Base-by-base conservation (phyloP, 2,329 filamentous ascomycete genomes). In the Fusarium praegraminearum region DNA sequence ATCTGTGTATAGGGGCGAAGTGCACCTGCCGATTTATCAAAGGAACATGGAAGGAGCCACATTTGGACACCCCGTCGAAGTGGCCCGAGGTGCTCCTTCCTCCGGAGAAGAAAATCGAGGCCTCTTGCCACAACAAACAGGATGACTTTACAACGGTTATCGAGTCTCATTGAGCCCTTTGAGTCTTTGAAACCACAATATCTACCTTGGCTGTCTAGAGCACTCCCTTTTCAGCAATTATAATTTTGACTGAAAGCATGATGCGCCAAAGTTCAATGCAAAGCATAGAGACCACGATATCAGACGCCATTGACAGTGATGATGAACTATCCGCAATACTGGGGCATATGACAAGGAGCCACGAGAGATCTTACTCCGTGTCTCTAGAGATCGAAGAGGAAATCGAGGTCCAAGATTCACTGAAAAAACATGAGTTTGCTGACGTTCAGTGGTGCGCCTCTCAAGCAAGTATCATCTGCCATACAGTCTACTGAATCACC, bases 341-440 rank as follows among this genome's bases (percentile, higher is more conserved):
- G 6, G 10, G 16, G 7, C 3, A 9, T 12, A 51, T 4, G 4
- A 1, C 7, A 1, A 15, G 7, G 8, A 16, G 13, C 7, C 7
- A 9, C n/a, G 24, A 22, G 13, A 40, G 13, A 38, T 28, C 33
- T 51, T 16, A 9, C 18, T 26, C 18, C 4, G 7, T 6, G n/a
- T 26, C 33, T 16, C 13, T 11, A 28, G 18, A 28, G 12, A 28
- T 38, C 3, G 38, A 38, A 16, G 22, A 51, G 7, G 47, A 36
- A 20, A 18, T 36, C 18, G 32, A 50, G 33, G 35, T 28, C 7
- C 47, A 35, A 38, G 24, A 38, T n/a, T 47, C 54, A 33, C 64
- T 40, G 18, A 50, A 30, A n/a, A 63, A 75, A 30, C 63, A 75
- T 33, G 73, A 69, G 22, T 57, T 69, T 46, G 60, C 61, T 26